Evolutionary conservation across 1,284 basidiomycete species (phyloP), one percentile per base, ranked within the genome.

Genomic region (Pseudozyma thailandica): DNA sequence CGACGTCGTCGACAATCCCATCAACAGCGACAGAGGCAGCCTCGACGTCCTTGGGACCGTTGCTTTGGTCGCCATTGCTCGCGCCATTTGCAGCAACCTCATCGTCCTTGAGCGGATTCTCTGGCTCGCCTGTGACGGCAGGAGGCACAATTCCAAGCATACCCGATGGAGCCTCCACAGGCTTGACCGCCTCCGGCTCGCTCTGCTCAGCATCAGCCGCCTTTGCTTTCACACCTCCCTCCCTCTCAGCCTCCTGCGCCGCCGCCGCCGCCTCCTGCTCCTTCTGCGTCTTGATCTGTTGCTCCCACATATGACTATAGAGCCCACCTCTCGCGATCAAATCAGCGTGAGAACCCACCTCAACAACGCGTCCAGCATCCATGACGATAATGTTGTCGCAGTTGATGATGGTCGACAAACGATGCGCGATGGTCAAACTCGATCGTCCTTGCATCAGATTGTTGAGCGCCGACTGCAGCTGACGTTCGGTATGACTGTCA

Each of bases 231-330:
- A n/a, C 20, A 5, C n/a, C 48, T 9, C 60, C 50, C 25, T 48
- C 35, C 3, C 47, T 41, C 18, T 21, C 27, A 7, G 51, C 61
- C 18, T 71, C 53, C 30, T 55, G 53, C 20, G 52, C 51, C 10
- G 64, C 68, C 0, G 71, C 70, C 3, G 69, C 74, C 7, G 76
- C 76, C 42, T 77, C 70, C 49, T 78, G 75, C 65, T 81, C 78
- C 55, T 78, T 78, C 31, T 77, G 75, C 37, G 78, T 81, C 56
- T 79, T 78, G 73, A 81, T 80, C 69, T 82, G 81, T 60, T 80
- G 73, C 39, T 58, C 58, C 81, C 81, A 82, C 58, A 82, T 77
- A 38, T 58, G 56, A 44, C 59, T 64, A 59, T 82, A 82, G 35
- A 63, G 37, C 15, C 81, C 81, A 25, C 41, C 58, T 15, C 48